Evolutionary conservation across 345 rosid genomes (phyloP).

Genomic region (Euphorbia pulcherrima): DNA sequence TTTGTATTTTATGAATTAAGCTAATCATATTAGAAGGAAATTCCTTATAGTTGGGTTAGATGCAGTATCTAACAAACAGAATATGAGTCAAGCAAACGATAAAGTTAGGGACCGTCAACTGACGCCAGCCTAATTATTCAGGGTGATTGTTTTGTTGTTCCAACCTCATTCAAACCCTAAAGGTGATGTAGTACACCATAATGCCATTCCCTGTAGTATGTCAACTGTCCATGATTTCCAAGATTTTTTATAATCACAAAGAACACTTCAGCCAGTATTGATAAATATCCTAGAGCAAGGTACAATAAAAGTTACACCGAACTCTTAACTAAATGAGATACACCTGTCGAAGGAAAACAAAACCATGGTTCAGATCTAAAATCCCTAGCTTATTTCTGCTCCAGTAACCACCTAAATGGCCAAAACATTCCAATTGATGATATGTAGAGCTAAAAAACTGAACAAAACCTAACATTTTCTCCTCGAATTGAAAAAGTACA

Average conservation of each 20-base stretch:
- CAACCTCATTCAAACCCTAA: background rate
- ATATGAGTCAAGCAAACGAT: too few species aligned
- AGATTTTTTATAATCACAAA: background rate
- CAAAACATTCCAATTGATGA: slow-evolving; percentile 3
- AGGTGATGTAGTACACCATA: background rate
- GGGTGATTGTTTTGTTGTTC: background rate
- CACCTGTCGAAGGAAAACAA: background rate
- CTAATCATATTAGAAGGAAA: background rate
- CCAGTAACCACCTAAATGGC: too few species aligned
- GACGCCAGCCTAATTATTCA: too few species aligned
- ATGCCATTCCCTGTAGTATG: background rate
- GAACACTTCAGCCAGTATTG: background rate
- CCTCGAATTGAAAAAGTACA: background rate
- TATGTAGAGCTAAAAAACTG: slow-evolving; percentile 9
- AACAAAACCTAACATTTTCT: slow-evolving; percentile 23
- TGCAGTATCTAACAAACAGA: background rate
- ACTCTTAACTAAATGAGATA: background rate
- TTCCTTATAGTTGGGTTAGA: background rate
- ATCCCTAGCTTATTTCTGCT: background rate
- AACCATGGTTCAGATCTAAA: slow-evolving; percentile 18
- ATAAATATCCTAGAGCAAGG: background rate
- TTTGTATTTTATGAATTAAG: background rate
- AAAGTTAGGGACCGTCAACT: background rate
- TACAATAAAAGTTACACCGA: background rate
- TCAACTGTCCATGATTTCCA: background rate